A percentile compares a stretch with the other conserved stretches of the same genome.
phyloP scores from a whole-genome alignment of 2,329 filamentous ascomycete genomes.

The Penicillium occitanis region DNA sequence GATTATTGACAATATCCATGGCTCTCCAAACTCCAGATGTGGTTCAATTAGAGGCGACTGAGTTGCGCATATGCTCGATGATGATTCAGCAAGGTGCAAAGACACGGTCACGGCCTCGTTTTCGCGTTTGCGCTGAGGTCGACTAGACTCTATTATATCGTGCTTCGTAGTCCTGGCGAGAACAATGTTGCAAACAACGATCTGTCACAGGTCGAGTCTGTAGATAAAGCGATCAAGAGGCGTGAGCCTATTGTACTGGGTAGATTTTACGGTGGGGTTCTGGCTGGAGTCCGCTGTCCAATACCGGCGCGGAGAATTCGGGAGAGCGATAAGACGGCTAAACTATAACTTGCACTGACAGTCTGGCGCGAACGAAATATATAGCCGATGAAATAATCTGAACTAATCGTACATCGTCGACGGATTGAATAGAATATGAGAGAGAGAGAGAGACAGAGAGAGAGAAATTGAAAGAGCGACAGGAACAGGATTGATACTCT shows the following conservation, averaged over 20 bases:
- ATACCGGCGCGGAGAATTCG: neutral
- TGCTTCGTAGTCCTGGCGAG: neutral
- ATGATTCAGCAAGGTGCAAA: neutral
- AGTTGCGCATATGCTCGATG: neutral
- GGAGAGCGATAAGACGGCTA: neutral
- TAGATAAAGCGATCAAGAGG: constrained; percentile 1
- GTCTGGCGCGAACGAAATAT: too few relatives aligned
- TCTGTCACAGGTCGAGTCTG: neutral
- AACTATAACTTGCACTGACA: neutral
- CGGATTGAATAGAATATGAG: neutral
- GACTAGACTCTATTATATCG: neutral
- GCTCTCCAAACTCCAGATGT: neutral
- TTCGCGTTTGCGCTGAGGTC: neutral
- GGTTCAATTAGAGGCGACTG: neutral
- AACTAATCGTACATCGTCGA: neutral
- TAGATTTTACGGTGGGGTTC: constrained; percentile 15
- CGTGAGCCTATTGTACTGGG: neutral
- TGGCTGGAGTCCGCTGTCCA: neutral
- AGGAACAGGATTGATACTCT: neutral
- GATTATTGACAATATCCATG: constrained; percentile 8
- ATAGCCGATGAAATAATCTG: too few relatives aligned
- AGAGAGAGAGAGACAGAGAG: neutral
- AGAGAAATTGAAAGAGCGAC: neutral
- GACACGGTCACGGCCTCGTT: neutral
- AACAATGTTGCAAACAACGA: neutral